Conservation (phyloP, 306 rosid genomes). For the Hylodesmum podocarpum region DNA sequence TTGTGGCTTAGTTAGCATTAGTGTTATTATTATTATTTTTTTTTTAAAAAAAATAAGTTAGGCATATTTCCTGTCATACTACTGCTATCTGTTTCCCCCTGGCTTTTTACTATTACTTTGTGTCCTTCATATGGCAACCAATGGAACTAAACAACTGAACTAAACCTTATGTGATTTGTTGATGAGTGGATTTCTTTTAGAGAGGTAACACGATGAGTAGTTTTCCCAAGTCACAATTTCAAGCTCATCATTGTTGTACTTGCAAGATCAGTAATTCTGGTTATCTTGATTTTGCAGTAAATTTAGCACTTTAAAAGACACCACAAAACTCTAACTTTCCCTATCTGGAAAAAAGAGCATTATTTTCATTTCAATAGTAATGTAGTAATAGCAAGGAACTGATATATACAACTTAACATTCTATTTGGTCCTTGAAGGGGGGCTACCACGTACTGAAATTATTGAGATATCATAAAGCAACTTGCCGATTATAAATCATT, state of each 20-base stretch:
- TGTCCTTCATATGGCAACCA: not conserved
- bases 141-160: not conserved
- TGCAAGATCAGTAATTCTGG: not conserved
- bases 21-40: not conserved
- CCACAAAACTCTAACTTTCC: not conserved
- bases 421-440: not conserved
- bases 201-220: not conserved
- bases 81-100: not conserved
- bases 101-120: not conserved
- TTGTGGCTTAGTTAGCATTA: not conserved
- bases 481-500: constrained; percentile 4
- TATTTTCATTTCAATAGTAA: constrained; percentile 12
- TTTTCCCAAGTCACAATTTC: not conserved
- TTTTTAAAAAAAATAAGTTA: not conserved
- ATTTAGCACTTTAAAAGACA: constrained; percentile 8
- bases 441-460: constrained; percentile 19
- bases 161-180: not conserved
- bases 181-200: not conserved
- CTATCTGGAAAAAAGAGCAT: constrained; percentile 4
- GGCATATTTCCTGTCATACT: not conserved
- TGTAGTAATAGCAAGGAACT: not conserved
- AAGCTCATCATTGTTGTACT: constrained; percentile 21
- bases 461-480: constrained; percentile 32
- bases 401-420: not conserved
- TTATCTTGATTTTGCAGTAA: not conserved